Conservation (phyloP, 805 yeast genomes). For the Groenewaldozyma tartarivorans region DNA sequence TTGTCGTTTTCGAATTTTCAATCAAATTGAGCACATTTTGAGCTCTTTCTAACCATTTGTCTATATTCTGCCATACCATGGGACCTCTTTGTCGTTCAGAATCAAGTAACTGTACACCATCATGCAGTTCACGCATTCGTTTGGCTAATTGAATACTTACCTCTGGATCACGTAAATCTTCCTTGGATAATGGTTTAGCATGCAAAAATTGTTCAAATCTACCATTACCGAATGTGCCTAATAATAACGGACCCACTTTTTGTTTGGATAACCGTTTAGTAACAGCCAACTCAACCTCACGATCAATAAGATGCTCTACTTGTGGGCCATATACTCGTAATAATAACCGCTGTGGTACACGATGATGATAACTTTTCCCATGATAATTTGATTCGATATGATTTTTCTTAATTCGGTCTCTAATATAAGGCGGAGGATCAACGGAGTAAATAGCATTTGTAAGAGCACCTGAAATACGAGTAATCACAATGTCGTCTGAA, state of each 20-base stretch:
- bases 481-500: conserved; percentile 39
- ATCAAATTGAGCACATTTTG: conserved; percentile 34
- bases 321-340: conserved; percentile 84
- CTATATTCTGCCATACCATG: conserved; percentile 55
- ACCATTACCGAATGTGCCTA: conserved; percentile 89
- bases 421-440: conserved; percentile 39
- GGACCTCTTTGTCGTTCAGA: conserved; percentile 56
- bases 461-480: conserved; percentile 82
- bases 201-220: conserved; percentile 89
- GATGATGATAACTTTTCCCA: conserved; percentile 20
- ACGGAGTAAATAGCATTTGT: conserved; percentile 84
- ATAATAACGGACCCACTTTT: conserved; percentile 77
- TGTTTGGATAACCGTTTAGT: conserved; percentile 64
- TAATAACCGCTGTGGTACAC: conserved; percentile 49
- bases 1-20: conserved; percentile 29
- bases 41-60: conserved; percentile 57
- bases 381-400: conserved; percentile 9
- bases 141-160: conserved; percentile 80
- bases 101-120: conserved; percentile 55
- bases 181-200: conserved; percentile 64
- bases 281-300: conserved; percentile 67
- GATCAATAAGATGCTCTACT: conserved; percentile 75
- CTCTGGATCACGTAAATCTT: conserved; percentile 64
- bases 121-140: conserved; percentile 92
- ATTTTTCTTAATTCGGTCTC: conserved; percentile 26